Percentiles rank a stretch among this genome's conserved stretches.
These are phyloP conservation scores for Cadophora sp. DNA, from an alignment of 2,329 filamentous ascomycete species.

Conservation along the genomic window DNA sequence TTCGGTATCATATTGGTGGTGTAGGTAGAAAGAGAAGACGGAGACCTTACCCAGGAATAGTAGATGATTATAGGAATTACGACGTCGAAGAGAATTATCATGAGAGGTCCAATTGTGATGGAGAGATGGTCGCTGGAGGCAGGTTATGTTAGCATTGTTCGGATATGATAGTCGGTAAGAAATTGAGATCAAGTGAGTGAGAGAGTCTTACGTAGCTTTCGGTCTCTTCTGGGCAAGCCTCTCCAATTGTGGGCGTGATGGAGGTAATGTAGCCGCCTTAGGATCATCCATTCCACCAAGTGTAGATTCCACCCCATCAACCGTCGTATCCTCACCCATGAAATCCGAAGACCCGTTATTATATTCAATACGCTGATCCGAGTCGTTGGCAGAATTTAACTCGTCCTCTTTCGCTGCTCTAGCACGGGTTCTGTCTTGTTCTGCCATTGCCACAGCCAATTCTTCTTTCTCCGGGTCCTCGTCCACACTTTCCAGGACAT, in stretches of 20 bases:
- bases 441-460: constrained; percentile 1
- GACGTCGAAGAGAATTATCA: constrained; percentile 37
- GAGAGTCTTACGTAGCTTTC: constrained; percentile 24
- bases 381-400: neutral
- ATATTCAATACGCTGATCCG: neutral
- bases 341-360: neutral
- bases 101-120: constrained; percentile 36
- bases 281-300: constrained; percentile 13
- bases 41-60: constrained; percentile 30
- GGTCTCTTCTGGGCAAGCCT: constrained; percentile 38
- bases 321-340: constrained; percentile 12
- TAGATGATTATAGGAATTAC: constrained; percentile 38
- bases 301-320: constrained; percentile 14
- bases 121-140: constrained; percentile 31
- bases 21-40: neutral
- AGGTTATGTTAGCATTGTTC: neutral
- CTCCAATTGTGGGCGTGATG: constrained; percentile 26
- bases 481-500: neutral
- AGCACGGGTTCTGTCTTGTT: neutral
- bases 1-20: neutral
- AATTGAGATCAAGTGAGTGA: neutral
- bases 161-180: neutral
- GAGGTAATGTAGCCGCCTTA: constrained; percentile 12
- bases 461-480: constrained; percentile 19
- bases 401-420: constrained; percentile 17